Evolutionary conservation across 2,329 filamentous ascomycete species (phyloP).

Genomic region (Diaporthe sp.): DNA sequence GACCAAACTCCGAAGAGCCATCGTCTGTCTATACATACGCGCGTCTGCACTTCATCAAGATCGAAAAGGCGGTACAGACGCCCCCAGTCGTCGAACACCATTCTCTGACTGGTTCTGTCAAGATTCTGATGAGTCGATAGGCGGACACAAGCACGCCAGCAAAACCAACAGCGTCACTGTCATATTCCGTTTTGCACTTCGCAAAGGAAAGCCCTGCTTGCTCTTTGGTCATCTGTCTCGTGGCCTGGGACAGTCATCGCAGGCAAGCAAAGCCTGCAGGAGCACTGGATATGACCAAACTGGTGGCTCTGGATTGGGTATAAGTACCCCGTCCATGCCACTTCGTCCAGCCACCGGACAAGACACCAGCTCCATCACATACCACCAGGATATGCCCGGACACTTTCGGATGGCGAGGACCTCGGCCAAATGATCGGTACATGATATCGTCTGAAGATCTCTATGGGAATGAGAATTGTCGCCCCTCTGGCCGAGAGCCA

Average conservation of each 20-base stretch:
- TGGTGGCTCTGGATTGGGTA: too few species aligned
- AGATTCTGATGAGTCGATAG: neutral
- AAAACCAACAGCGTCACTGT: neutral
- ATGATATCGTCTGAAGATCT: rapidly evolving
- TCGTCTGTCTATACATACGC: neutral
- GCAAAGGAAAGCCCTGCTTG: neutral
- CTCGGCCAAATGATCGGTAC: neutral
- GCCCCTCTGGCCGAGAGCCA: rapidly evolving
- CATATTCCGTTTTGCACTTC: neutral
- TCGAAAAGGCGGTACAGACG: neutral
- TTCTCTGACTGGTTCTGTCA: neutral
- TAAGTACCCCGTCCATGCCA: too few species aligned
- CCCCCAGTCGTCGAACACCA: neutral
- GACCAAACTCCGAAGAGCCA: neutral
- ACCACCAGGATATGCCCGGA: too few species aligned
- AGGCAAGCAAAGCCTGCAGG: neutral
- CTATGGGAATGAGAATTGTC: neutral
- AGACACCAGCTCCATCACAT: neutral
- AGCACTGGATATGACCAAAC: neutral
- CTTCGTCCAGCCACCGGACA: neutral
- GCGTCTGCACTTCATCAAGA: too few species aligned
- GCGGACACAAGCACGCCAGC: rapidly evolving
- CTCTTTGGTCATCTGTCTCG: too few species aligned
- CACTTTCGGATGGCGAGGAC: neutral
- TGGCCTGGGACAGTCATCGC: neutral